phyloP scores from a whole-genome alignment of 2,329 filamentous ascomycete species.

The Cordyceps javanica region DNA sequence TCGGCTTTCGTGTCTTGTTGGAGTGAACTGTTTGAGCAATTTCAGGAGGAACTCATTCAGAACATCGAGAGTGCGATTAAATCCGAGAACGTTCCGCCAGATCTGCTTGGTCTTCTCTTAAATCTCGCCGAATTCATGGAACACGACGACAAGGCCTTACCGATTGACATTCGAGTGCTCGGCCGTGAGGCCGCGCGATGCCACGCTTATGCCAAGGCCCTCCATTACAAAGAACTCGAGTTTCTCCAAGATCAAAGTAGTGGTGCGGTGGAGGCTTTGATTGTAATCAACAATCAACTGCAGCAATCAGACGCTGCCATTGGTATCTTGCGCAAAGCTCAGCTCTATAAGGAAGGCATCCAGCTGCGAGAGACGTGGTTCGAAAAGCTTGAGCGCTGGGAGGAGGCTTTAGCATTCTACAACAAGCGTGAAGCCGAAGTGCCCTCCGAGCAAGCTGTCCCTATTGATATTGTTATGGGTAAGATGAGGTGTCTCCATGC shows the following conservation, averaged over 20 bases:
- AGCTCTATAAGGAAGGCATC: constrained; percentile 88
- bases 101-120: constrained; percentile 86
- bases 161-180: constrained; percentile 91
- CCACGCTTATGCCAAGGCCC: constrained; percentile 93
- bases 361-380: constrained; percentile 98
- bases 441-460: constrained; percentile 47
- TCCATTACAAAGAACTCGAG: constrained; percentile 98
- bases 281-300: constrained; percentile 98
- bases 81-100: constrained; percentile 90
- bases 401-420: constrained; percentile 89
- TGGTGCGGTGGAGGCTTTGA: constrained; percentile 90
- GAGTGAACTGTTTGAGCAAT: constrained; percentile 95
- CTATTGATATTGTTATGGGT: constrained; percentile 95
- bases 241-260: constrained; percentile 97
- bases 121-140: constrained; percentile 99
- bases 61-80: constrained; percentile 95
- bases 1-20: constrained; percentile 98
- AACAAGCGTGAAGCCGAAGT: constrained; percentile 75
- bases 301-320: constrained; percentile 98
- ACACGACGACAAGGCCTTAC: constrained; percentile 95
- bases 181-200: constrained; percentile 94
- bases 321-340: constrained; percentile 91
- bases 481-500: constrained; percentile 99
- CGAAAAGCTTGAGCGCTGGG: constrained; percentile 96
- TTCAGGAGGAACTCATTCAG: constrained; percentile 91